Evolutionary conservation across 176 grass and related monocot genomes (phyloP), one percentile per base, ranked within the genome.

Genomic region (Stipa capillata): DNA sequence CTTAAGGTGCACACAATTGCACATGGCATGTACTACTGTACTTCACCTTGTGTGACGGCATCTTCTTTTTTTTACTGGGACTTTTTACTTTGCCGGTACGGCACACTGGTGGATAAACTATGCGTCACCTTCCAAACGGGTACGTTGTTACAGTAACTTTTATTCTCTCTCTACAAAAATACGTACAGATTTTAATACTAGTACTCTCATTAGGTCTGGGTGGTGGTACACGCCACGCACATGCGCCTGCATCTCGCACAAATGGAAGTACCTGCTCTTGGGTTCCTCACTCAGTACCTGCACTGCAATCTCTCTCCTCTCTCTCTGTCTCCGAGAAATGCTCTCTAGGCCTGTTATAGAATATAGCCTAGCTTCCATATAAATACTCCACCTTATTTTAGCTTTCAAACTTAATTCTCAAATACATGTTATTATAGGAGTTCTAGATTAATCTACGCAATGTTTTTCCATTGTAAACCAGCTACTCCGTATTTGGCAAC

Each of bases 21-120:
- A 43, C 73, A 60, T 60, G 54, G 3, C 25, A 18, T n/a, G n/a
- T n/a, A n/a, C 5, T 21, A 25, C 42, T n/a, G n/a, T n/a, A n/a
- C n/a, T n/a, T n/a, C n/a, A 5, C 20, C 25, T 25, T 20, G 23
- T 59, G 39, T 5, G 15, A 27, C 23, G 39, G 24, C 40, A 29
- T 18, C 73, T 61, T 27, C 18, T 76, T 31, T n/a, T n/a, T n/a
- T 13, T 23, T 29, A 13, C 7, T n/a, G n/a, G n/a, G n/a, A n/a
- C n/a, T 43, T 56, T 43, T 60, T 60, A 76, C 73, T 76, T 76
- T 45, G 54, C 55, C 39, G 17, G 73, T 51, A 51, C 69, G 55
- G 17, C 55, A 23, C 51, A 27, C 6, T 74, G n/a, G 6, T 16
- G 71, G 41, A 36, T 53, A 35, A 12, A n/a, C 36, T 21, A 14